Base-by-base conservation (phyloP, 2,329 filamentous ascomycete species). In the Fusarium ambrosium region DNA sequence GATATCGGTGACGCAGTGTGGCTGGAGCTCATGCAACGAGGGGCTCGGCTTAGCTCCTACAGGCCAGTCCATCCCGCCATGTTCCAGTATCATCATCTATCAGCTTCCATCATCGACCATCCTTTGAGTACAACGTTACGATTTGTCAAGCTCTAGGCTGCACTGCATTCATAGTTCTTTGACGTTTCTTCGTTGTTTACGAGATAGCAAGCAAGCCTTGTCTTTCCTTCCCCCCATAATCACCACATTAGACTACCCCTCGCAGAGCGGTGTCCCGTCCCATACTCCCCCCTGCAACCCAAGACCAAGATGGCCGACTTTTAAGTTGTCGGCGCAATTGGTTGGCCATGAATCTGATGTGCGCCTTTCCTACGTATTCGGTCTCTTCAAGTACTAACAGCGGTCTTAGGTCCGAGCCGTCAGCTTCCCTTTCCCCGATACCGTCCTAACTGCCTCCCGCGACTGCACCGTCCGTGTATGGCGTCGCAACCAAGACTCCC, bases 321-420 rank as follows among this genome's bases (percentile, higher is more conserved):
- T 89, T 24, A 98, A 96, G 89, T 91, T 99, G 80, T 97, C 97
- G 72, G 95, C 96, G 77, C 93, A 94, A 81, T 89, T 99, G 76
- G 87, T 92, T 77, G 96, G 95, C 80, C 97, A 99, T 83, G 93
- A 97, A 83, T 93, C 97, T 82, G 97, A 99, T 91, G 97, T 98
- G 88, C 85, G 92, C 78, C 29, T 16, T 64, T 36, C 62, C 41
- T 56, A 60, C 37, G 32, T 20, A 53, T 29, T 10, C 24, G 18
- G 13, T 32, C 39, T 14, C 14, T 20, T 39, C 20, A 14, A 60
- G 37, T 61, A 43, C 70, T 80, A 58, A 80, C 72, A 60, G 64
- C 9, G 48, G 6, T 5, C 37, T 27, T 77, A 98, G 96, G 96
- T 99, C 78, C 95, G 96, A 78, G 93, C 91, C 74, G 93, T 98